Percentiles rank a stretch among this genome's conserved stretches.
These are phyloP conservation scores for Dactylellina cionopaga DNA, from an alignment of 2,329 filamentous ascomycete species.

Conservation along the genomic window DNA sequence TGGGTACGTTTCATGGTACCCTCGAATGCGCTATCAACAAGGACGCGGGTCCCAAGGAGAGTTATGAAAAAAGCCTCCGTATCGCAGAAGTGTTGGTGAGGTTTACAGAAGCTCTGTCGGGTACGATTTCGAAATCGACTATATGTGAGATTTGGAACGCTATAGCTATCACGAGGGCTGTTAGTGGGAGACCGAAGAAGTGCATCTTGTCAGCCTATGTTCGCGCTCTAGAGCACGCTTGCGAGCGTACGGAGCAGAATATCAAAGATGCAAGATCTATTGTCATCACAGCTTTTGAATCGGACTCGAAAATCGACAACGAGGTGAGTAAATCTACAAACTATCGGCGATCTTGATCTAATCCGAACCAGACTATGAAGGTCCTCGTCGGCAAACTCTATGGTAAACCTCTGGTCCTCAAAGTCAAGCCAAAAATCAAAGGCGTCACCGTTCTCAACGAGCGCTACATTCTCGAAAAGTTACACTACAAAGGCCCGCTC, in stretches of 20 bases:
- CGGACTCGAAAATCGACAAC: neutral
- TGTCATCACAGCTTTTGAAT: neutral
- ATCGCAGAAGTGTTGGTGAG: neutral
- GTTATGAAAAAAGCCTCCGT: neutral
- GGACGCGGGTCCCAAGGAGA: neutral
- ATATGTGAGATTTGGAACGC: neutral
- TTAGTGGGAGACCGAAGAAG: neutral
- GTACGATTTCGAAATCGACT: neutral
- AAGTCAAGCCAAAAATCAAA: neutral
- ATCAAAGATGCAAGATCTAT: neutral
- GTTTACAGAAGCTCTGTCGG: neutral
- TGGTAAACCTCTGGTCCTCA: neutral
- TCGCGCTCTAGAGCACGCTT: neutral
- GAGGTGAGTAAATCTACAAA: neutral
- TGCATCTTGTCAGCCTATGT: neutral
- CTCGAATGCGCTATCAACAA: neutral
- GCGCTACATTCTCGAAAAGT: neutral
- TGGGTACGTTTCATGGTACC: neutral
- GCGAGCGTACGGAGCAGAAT: neutral
- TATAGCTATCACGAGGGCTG: neutral
- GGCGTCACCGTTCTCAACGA: constrained; percentile 7
- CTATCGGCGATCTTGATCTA: neutral
- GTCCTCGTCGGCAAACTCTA: neutral
- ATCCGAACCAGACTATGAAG: neutral
- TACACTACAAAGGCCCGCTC: constrained; percentile 11